These are phyloP conservation scores for Leptographium lundbergii DNA, from an alignment of 2,329 filamentous ascomycete species.

Conservation along the genomic window DNA sequence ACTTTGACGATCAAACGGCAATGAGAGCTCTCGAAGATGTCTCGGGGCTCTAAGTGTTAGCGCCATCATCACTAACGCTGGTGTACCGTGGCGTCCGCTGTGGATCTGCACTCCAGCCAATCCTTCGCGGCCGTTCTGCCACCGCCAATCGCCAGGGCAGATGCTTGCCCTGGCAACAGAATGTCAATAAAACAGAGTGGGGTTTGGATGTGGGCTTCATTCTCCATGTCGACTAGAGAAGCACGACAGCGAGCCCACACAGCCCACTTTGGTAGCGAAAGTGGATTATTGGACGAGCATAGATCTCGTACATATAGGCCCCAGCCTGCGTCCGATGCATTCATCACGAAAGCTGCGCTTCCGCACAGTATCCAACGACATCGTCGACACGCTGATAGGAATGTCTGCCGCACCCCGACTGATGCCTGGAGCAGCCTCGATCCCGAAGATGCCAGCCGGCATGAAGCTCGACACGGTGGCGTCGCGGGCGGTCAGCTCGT, in stretches of 20 bases:
- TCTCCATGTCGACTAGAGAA: background rate
- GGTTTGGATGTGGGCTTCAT: background rate
- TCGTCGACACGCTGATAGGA: conserved; percentile 21
- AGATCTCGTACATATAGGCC: background rate
- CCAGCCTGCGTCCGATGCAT: conserved; percentile 13
- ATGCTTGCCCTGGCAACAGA: background rate
- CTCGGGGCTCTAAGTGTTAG: no score
- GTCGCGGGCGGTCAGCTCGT: conserved; percentile 39
- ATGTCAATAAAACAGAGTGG: conserved; percentile 1
- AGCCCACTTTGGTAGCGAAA: background rate
- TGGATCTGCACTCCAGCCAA: background rate
- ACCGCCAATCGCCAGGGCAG: background rate
- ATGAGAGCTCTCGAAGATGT: no score
- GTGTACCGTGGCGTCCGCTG: background rate
- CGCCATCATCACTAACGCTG: background rate
- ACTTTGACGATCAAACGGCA: conserved; percentile 4
- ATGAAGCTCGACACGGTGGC: background rate
- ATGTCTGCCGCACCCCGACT: conserved; percentile 29
- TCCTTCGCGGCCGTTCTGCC: background rate
- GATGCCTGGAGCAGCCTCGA: conserved; percentile 24
- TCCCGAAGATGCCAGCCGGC: conserved; percentile 20
- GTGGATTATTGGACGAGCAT: background rate
- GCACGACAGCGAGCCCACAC: background rate
- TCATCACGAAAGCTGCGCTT: conserved; percentile 15
- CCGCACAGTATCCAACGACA: conserved; percentile 15